Percentiles rank a stretch among this genome's conserved stretches.
Conservation (phyloP, 305 asterid genomes). For the Plantago lanceolata region DNA sequence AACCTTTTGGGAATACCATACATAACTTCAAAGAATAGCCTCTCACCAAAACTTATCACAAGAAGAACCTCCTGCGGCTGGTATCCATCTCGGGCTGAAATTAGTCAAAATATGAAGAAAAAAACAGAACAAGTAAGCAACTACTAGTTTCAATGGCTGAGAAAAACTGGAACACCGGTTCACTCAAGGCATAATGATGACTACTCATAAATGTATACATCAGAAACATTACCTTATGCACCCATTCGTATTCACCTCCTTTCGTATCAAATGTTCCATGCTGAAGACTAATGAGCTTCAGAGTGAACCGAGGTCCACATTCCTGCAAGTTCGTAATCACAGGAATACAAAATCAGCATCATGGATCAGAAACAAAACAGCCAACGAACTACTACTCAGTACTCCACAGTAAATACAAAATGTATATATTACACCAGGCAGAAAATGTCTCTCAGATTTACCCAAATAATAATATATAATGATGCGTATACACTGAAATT, state of each 20-base stretch:
- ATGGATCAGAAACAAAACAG: not conserved
- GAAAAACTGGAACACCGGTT: not conserved
- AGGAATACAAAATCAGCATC: not conserved
- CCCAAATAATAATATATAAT: not conserved
- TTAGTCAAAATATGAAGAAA: slow-evolving; percentile 10
- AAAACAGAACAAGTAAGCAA: slow-evolving; percentile 6
- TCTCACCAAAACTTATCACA: slow-evolving; percentile 31
- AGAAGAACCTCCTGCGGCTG: slow-evolving; percentile 88
- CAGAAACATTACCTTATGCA: slow-evolving; percentile 60
- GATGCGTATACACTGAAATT: not conserved
- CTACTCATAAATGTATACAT: slow-evolving; percentile 1
- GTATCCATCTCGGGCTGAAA: slow-evolving; percentile 95
- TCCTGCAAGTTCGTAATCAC: slow-evolving; percentile 44
- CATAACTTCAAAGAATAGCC: not conserved
- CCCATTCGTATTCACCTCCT: slow-evolving; percentile 96
- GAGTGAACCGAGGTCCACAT: slow-evolving; percentile 92
- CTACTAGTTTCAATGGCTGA: not conserved
- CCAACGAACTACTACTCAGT: too few species aligned
- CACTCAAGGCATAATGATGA: not conserved
- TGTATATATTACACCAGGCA: too few species aligned
- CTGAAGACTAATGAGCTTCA: slow-evolving; percentile 81
- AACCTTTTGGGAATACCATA: not conserved
- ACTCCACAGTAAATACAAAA: too few species aligned
- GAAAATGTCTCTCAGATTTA: not conserved
- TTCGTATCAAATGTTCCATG: slow-evolving; percentile 88